phyloP scores from a whole-genome alignment of 2,329 filamentous ascomycete species.

The Nothophaeocryptopus gaeumannii region DNA sequence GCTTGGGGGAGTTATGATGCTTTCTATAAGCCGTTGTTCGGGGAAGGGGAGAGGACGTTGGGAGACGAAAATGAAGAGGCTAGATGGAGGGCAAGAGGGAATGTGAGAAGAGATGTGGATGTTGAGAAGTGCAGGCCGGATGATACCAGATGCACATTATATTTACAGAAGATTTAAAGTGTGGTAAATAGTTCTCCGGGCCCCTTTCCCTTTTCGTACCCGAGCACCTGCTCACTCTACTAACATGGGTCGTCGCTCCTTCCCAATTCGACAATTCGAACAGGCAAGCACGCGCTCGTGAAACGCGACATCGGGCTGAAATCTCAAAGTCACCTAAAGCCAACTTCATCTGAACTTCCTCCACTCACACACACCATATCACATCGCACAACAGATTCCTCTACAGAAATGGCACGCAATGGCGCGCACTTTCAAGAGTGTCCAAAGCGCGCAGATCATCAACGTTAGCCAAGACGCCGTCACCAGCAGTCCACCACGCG shows the following conservation, averaged over 20 bases:
- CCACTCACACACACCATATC: background rate
- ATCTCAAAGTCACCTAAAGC: background rate
- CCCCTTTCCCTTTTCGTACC: background rate
- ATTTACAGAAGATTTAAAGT: background rate
- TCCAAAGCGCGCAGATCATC: conserved; percentile 17
- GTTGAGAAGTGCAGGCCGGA: background rate
- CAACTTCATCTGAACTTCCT: conserved; percentile 4
- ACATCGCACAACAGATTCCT: no score
- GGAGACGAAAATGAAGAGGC: conserved; percentile 23
- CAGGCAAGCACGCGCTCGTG: conserved; percentile 1
- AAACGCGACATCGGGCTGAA: background rate
- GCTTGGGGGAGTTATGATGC: conserved; percentile 66
- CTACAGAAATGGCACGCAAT: conserved; percentile 12
- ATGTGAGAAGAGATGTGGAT: conserved; percentile 2
- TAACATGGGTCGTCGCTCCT: background rate
- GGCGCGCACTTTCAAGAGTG: conserved; percentile 13
- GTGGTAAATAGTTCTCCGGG: background rate
- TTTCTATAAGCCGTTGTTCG: conserved; percentile 66
- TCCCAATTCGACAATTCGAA: background rate
- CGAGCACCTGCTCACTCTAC: no score
- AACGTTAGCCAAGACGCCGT: conserved; percentile 24
- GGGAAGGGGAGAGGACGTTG: conserved; percentile 75
- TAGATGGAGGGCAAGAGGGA: background rate
- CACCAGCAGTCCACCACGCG: conserved; percentile 5
- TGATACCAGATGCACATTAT: background rate